phyloP scores from a whole-genome alignment of 202 grass and related monocot species.

The Musa balbisiana region DNA sequence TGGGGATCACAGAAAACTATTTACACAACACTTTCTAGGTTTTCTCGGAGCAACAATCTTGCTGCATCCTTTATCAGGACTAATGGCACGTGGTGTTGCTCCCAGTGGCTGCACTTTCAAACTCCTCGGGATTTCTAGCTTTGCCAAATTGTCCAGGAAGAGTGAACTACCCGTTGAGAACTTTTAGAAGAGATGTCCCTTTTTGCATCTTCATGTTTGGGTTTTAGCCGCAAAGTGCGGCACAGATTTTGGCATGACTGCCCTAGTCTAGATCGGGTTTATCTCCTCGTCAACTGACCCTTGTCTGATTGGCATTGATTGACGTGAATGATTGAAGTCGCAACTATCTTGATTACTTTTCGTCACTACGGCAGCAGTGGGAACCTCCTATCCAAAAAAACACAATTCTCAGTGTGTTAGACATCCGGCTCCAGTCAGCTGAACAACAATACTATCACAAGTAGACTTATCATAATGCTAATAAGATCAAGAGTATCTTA shows the following conservation, averaged over 20 bases:
- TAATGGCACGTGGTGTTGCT: not conserved
- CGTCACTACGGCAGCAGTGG: not conserved
- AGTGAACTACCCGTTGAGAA: not conserved
- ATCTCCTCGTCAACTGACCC: not conserved
- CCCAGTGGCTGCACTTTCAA: not conserved
- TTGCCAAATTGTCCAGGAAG: slow-evolving; percentile 6
- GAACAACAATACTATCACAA: not conserved
- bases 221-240: not conserved
- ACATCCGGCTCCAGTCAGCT: not conserved
- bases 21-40: slow-evolving; percentile 22
- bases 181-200: not conserved
- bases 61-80: not conserved
- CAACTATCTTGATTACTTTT: not conserved
- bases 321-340: not conserved
- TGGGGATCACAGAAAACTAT: not conserved
- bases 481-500: not conserved
- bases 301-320: not conserved
- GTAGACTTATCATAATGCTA: not conserved
- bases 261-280: not conserved
- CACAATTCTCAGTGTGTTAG: not conserved
- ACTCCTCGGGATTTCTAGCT: not conserved
- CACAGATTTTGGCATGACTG: slow-evolving; percentile 1
- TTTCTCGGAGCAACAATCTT: slow-evolving; percentile 16
- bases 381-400: slow-evolving; percentile 1
- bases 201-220: slow-evolving; percentile 10